Base-by-base conservation (phyloP, 257 asterid species). In the Solanum sitiens region DNA sequence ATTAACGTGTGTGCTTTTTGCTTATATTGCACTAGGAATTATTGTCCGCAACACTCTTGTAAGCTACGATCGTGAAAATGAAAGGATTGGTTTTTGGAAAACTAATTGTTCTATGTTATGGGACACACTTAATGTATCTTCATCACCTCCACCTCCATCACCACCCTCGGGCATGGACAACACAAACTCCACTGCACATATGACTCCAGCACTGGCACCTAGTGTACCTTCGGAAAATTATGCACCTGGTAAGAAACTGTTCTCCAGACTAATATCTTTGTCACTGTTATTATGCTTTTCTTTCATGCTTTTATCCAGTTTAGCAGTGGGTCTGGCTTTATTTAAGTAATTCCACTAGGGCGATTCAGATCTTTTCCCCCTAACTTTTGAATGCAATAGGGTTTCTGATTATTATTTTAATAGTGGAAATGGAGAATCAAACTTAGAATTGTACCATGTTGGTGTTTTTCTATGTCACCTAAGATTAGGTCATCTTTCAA, bases 41-140 rank as follows among this genome's bases (percentile, higher is more conserved):
- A 65, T 97, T 90, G 99, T 97, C 68, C 96, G 98, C 87, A 97
- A 96, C 92, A 97, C 99, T 67, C 98, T 97, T 87, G 99, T 97
- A 65, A 94, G 94, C 37, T 97, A 97, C 90, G 99, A 97, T 83
- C 99, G 99, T 85, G 95, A 93, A 84, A 94, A 95, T 90, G 99
- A 94, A 89, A 94, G 90, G 87, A 89, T 97, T 89, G 99, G 99
- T 74, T 96, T 97, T 90, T 97, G 95, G 99, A 97, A 97, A 93
- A 97, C 99, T 68, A 96, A 95, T 88, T 97, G 99, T 90, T 96
- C 98, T 4, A 95, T 93, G 90, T 94, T 97, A 84, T 96, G 99
- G 99, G 94, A 94, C 90, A 93, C 94, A 89, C 99, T 97, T 88
- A 93, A 93, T 88, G 45, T 87, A 63, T 83, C 98, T 71, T 53